Conservation (phyloP, 2,329 filamentous ascomycete genomes). For the Phoma sp. region DNA sequence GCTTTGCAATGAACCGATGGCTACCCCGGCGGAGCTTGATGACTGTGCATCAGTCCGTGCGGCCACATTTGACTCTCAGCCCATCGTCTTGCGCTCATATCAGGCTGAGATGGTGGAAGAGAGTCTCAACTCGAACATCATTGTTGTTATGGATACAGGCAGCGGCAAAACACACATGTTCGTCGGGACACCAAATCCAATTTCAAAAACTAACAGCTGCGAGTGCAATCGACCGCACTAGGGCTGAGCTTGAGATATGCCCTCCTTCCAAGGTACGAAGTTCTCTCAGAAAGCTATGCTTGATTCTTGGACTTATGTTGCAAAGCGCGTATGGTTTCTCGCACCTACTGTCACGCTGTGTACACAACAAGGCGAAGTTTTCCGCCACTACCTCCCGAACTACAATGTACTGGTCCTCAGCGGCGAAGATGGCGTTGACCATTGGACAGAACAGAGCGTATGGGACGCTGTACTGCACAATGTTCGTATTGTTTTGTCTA, state of each 20-base stretch:
- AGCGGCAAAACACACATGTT: slow-evolving; percentile 58
- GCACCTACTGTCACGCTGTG: slow-evolving; percentile 56
- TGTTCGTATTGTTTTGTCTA: slow-evolving; percentile 77
- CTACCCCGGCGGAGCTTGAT: slow-evolving; percentile 1
- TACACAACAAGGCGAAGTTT: slow-evolving; percentile 52
- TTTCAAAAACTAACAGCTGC: slow-evolving; percentile 19
- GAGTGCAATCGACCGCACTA: slow-evolving; percentile 54
- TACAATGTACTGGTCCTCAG: slow-evolving; percentile 69
- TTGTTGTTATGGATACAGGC: slow-evolving; percentile 59
- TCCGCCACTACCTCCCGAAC: slow-evolving; percentile 50
- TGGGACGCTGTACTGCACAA: slow-evolving; percentile 74
- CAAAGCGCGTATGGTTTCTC: slow-evolving; percentile 56
- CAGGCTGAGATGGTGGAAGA: slow-evolving; percentile 59
- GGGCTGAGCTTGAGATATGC: slow-evolving; percentile 52
- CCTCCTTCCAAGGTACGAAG: slow-evolving; percentile 44
- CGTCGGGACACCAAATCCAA: neutral
- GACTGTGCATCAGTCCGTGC: slow-evolving; percentile 9
- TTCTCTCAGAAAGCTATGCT: neutral
- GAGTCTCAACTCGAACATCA: slow-evolving; percentile 54
- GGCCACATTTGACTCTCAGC: slow-evolving; percentile 11
- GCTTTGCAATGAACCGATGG: slow-evolving; percentile 1
- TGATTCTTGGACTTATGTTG: slow-evolving; percentile 3
- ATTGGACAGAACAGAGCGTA: slow-evolving; percentile 71
- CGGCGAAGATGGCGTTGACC: slow-evolving; percentile 73
- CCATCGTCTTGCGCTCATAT: slow-evolving; percentile 52